Conservation (phyloP, 495 filamentous ascomycete species). For the Letharia lupina region DNA sequence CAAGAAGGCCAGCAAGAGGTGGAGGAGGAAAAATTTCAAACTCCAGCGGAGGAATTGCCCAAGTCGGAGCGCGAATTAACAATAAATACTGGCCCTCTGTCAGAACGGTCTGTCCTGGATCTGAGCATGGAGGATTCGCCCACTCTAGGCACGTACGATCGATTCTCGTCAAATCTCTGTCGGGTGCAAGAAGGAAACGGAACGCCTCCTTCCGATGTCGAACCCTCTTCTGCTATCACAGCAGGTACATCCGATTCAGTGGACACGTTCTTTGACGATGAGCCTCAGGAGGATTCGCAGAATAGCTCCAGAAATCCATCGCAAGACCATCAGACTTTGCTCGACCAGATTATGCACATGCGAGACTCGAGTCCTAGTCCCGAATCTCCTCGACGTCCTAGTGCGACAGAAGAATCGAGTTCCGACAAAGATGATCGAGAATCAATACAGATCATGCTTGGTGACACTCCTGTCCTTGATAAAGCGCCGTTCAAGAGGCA, state of each 20-base stretch:
- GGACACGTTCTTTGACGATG: constrained; percentile 61
- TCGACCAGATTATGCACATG: constrained; percentile 46
- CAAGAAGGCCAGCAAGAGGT: constrained; percentile 7
- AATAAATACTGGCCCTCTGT: constrained; percentile 23
- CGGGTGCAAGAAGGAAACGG: constrained; percentile 33
- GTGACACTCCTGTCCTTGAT: constrained; percentile 37
- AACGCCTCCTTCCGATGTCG: constrained; percentile 41
- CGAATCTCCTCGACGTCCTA: constrained; percentile 25
- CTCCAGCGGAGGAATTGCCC: constrained; percentile 15
- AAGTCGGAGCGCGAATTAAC: constrained; percentile 24
- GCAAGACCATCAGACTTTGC: constrained; percentile 37
- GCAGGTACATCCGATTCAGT: constrained; percentile 46
- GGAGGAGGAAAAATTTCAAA: constrained; percentile 12
- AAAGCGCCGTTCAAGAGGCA: constrained; percentile 30
- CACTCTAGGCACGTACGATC: constrained; percentile 58
- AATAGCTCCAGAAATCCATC: constrained; percentile 31
- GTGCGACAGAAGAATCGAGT: constrained; percentile 31
- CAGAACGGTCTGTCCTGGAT: constrained; percentile 23
- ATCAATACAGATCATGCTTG: constrained; percentile 55
- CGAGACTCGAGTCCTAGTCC: constrained; percentile 35
- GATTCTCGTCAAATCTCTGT: constrained; percentile 37
- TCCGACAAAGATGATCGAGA: constrained; percentile 47
- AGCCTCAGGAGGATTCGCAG: constrained; percentile 55
- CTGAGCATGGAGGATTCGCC: constrained; percentile 50
- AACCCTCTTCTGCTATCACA: constrained; percentile 35